Conservation (phyloP, 306 rosid species). For the Rosa chinensis region DNA sequence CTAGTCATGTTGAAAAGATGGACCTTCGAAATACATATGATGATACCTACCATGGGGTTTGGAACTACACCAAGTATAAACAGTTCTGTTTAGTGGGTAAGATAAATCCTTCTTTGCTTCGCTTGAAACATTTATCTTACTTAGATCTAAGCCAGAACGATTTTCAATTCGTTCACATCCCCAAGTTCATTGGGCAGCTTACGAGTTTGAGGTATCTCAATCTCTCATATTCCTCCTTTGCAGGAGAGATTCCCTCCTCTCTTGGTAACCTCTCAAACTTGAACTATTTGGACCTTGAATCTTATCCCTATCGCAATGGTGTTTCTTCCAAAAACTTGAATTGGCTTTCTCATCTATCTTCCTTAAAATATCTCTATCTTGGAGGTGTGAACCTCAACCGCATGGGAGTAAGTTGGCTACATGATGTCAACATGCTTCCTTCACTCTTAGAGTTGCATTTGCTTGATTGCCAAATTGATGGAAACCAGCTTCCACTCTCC, state of each 20-base stretch:
- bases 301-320: too few species aligned
- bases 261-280: not conserved
- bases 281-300: constrained; percentile 22
- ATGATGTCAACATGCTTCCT: constrained; percentile 12
- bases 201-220: not conserved
- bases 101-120: constrained; percentile 3
- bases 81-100: not conserved
- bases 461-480: not conserved
- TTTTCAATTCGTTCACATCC: not conserved
- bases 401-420: not conserved
- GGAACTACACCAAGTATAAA: not conserved
- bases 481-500: not conserved
- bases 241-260: not conserved
- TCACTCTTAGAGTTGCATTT: not conserved
- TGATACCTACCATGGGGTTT: too few species aligned
- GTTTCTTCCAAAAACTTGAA: constrained; percentile 9
- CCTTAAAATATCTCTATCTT: constrained; percentile 35
- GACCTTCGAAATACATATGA: not conserved
- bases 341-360: constrained; percentile 32
- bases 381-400: constrained; percentile 19
- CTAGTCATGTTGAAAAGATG: not conserved
- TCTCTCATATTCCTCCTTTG: not conserved
- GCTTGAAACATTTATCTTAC: constrained; percentile 4
- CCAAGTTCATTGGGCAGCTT: not conserved
- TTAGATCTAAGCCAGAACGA: not conserved